Conservation (phyloP, 352 stramenopile genomes). For the Phytophthora aleatoria region DNA sequence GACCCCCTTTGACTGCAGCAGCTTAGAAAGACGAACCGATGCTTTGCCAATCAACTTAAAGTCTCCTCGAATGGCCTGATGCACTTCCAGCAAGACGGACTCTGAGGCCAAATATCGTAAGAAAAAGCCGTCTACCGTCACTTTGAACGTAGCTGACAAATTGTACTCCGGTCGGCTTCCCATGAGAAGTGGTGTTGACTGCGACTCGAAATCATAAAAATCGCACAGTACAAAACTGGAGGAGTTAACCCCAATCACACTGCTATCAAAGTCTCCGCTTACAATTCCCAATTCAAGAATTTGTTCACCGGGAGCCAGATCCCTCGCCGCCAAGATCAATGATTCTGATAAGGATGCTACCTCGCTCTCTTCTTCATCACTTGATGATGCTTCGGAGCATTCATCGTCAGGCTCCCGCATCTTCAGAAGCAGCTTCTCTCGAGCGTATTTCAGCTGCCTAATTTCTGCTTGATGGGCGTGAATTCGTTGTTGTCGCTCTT, state of each 20-base stretch:
- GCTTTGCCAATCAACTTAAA: conserved; percentile 86
- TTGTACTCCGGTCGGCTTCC: conserved; percentile 89
- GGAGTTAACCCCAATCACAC: conserved; percentile 61
- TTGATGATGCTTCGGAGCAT: conserved; percentile 34
- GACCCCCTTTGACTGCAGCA: conserved; percentile 79
- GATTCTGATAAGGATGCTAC: conserved; percentile 71
- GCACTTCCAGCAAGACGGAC: conserved; percentile 85
- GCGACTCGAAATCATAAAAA: conserved; percentile 95
- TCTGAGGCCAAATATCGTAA: conserved; percentile 91
- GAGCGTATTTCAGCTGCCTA: conserved; percentile 83
- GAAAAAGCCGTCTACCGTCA: conserved; percentile 94
- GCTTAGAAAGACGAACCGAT: conserved; percentile 61
- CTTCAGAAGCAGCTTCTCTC: conserved; percentile 51
- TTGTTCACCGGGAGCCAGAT: conserved; percentile 86
- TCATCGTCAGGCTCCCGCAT: conserved; percentile 29
- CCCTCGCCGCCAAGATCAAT: conserved; percentile 59
- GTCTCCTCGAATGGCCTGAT: conserved; percentile 86
- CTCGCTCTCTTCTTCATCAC: conserved; percentile 50
- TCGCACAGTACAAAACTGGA: conserved; percentile 93
- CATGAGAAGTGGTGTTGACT: conserved; percentile 88
- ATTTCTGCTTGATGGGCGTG: conserved; percentile 88
- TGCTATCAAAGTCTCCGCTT: conserved; percentile 71
- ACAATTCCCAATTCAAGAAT: conserved; percentile 91
- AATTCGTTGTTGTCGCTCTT: conserved; percentile 86
- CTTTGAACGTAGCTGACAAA: conserved; percentile 91